A percentile compares a stretch with the other conserved stretches of the same genome.
phyloP scores from a whole-genome alignment of 495 filamentous ascomycete species.

The Astrothelium subdiscretum region DNA sequence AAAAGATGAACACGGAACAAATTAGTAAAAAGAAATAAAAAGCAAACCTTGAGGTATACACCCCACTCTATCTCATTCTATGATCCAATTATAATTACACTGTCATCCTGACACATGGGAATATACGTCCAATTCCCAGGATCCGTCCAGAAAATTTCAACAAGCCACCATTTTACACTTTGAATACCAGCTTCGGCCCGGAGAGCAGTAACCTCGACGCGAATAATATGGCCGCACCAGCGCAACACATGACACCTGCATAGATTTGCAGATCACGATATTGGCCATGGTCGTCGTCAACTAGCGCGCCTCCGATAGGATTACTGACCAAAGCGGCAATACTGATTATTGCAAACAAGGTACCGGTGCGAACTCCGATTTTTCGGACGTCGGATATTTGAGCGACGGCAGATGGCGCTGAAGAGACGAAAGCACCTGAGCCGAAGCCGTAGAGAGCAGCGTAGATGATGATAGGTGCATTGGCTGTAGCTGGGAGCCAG shows the following conservation, averaged over 20 bases:
- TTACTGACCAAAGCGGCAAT: constrained; percentile 57
- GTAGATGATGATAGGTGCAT: constrained; percentile 54
- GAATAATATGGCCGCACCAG: constrained; percentile 39
- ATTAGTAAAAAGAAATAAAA: too few relatives aligned
- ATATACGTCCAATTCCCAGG: background rate
- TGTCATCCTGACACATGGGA: background rate
- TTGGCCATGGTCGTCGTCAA: constrained; percentile 39
- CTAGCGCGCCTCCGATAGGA: constrained; percentile 63
- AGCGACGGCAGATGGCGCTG: constrained; percentile 50
- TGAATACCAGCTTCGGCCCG: constrained; percentile 25
- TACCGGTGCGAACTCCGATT: constrained; percentile 63
- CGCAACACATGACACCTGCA: constrained; percentile 48
- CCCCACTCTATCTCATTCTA: too few relatives aligned
- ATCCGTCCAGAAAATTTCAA: background rate
- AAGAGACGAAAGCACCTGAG: constrained; percentile 58
- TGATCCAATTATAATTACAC: background rate
- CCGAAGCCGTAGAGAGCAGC: constrained; percentile 59
- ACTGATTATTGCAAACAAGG: constrained; percentile 49
- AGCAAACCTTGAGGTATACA: too few relatives aligned
- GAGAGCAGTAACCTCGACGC: constrained; percentile 29
- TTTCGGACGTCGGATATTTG: constrained; percentile 62
- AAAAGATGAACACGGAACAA: too few relatives aligned
- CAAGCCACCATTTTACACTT: constrained; percentile 10
- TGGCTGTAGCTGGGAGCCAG: constrained; percentile 51
- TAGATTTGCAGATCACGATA: constrained; percentile 56